Evolutionary conservation across 2,329 filamentous ascomycete genomes (phyloP).

Genomic region (Piedraia hortae): DNA sequence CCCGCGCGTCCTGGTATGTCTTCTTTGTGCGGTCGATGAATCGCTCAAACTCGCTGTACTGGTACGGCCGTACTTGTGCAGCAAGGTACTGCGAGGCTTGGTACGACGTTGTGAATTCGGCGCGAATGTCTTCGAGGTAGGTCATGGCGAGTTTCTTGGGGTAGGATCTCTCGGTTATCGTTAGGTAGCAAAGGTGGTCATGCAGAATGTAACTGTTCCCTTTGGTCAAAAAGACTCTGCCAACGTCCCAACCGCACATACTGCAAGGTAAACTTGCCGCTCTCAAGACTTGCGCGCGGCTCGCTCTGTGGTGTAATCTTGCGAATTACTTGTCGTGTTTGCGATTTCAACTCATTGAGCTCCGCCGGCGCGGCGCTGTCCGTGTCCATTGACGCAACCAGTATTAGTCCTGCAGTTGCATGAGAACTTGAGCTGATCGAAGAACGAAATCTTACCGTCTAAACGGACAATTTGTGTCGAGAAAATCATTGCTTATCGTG

Average conservation of each 20-base stretch:
- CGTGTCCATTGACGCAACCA: conserved; percentile 86
- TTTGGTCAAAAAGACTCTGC: background rate
- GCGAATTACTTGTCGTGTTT: conserved; percentile 73
- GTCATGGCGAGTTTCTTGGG: conserved; percentile 96
- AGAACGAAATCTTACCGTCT: conserved; percentile 47
- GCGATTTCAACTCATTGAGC: conserved; percentile 65
- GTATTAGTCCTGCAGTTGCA: conserved; percentile 57
- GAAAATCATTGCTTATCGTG: conserved; percentile 10
- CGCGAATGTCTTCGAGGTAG: conserved; percentile 75
- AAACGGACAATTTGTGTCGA: conserved; percentile 79
- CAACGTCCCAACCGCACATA: conserved; percentile 19
- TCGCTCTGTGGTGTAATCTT: conserved; percentile 72
- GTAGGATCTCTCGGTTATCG: conserved; percentile 80
- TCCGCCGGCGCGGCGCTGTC: conserved; percentile 36
- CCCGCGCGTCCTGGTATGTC: conserved; percentile 70
- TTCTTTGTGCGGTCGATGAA: conserved; percentile 85
- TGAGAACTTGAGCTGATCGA: too few species aligned
- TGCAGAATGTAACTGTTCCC: conserved; percentile 50
- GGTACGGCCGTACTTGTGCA: conserved; percentile 60
- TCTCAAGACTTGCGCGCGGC: conserved; percentile 76
- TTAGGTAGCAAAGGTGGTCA: conserved; percentile 64
- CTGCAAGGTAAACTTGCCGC: conserved; percentile 61
- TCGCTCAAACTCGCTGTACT: conserved; percentile 92
- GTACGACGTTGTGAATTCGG: conserved; percentile 79
- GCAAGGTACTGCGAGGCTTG: conserved; percentile 42